These are phyloP conservation scores for Fistulina hepatica DNA, from an alignment of 1,284 basidiomycete genomes.

Conservation along the genomic window DNA sequence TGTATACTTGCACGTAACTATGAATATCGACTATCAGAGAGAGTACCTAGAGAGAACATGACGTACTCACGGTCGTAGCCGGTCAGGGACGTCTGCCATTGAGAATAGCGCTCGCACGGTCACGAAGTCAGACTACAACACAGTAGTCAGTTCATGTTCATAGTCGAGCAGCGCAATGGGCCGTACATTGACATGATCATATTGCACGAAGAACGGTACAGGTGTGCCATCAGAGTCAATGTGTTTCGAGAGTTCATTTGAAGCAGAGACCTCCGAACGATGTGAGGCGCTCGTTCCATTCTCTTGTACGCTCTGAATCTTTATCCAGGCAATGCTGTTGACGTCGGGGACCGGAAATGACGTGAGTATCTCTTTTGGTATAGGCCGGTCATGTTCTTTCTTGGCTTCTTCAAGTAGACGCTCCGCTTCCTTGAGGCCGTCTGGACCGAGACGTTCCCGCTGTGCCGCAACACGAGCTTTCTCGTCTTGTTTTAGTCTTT, in stretches of 20 bases:
- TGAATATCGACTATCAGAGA: conserved; percentile 22
- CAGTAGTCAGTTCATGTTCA: conserved; percentile 9
- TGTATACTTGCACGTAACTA: conserved; percentile 77
- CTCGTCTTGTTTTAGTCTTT: conserved; percentile 75
- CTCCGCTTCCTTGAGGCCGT: conserved; percentile 68
- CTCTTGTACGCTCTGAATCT: conserved; percentile 75
- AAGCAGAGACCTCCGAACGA: too few relatives aligned
- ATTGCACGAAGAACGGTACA: conserved; percentile 88
- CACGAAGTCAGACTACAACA: conserved; percentile 85
- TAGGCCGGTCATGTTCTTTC: conserved; percentile 74
- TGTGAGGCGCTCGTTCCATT: conserved; percentile 26
- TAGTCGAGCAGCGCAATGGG: not conserved
- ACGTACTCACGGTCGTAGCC: conserved; percentile 61
- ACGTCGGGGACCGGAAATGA: conserved; percentile 84
- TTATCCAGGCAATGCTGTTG: conserved; percentile 89
- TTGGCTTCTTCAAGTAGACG: conserved; percentile 75
- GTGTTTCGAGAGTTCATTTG: conserved; percentile 44
- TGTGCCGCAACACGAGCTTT: conserved; percentile 70
- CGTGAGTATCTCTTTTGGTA: conserved; percentile 73
- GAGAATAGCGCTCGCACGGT: conserved; percentile 75
- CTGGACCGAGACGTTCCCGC: conserved; percentile 62
- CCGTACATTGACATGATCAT: conserved; percentile 72
- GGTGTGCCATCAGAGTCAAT: conserved; percentile 59
- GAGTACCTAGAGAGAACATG: conserved; percentile 3
- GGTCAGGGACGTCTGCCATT: conserved; percentile 55